These are phyloP conservation scores for Xylariaceae sp. DNA, from an alignment of 2,329 filamentous ascomycete species.

Conservation along the genomic window DNA sequence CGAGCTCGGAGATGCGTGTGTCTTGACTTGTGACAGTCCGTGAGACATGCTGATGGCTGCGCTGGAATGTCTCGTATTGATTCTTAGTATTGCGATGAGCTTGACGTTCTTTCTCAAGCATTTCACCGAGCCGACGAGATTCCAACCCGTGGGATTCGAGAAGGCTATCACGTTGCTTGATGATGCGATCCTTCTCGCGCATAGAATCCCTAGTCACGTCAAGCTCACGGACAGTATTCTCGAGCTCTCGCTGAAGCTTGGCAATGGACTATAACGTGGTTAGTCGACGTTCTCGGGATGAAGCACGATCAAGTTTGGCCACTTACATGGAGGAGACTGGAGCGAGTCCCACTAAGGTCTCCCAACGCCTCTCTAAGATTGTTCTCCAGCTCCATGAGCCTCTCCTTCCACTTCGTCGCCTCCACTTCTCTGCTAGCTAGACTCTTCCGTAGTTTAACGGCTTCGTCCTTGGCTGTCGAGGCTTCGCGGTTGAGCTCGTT, in stretches of 20 bases:
- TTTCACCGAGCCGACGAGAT: conserved; percentile 74
- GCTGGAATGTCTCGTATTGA: conserved; percentile 83
- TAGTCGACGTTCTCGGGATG: conserved; percentile 7
- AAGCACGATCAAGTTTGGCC: not conserved
- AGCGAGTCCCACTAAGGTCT: conserved; percentile 80
- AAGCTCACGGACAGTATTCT: conserved; percentile 77
- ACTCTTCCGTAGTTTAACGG: conserved; percentile 74
- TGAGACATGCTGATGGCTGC: conserved; percentile 81
- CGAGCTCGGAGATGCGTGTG: conserved; percentile 78
- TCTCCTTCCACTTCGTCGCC: conserved; percentile 85
- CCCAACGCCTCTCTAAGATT: conserved; percentile 83
- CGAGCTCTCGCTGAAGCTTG: conserved; percentile 83
- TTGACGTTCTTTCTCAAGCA: conserved; percentile 86
- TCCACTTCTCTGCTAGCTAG: conserved; percentile 83
- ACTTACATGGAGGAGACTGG: conserved; percentile 73
- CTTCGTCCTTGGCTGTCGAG: conserved; percentile 79
- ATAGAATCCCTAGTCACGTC: conserved; percentile 72
- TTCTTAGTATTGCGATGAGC: conserved; percentile 81
- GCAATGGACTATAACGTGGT: conserved; percentile 61
- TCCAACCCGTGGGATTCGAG: conserved; percentile 88
- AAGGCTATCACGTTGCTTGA: conserved; percentile 83
- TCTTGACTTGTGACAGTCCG: conserved; percentile 83
- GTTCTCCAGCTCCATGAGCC: conserved; percentile 83
- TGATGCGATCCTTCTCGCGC: conserved; percentile 84
- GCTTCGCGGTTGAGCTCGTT: conserved; percentile 88